Conservation (phyloP, 306 rosid species). For the barrel medic (Medicago truncatula) region MtrunA17r5.0-ANR NC_053042.1:49449501-49450000, state of each 20-base stretch:
- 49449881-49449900: conserved; percentile 62
- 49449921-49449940: conserved; percentile 39
- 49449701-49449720: neutral
- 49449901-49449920: conserved; percentile 56
- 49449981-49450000: too few species aligned
- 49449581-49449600: conserved; percentile 64
- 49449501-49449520: neutral
- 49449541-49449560: conserved; percentile 62
- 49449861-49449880: conserved; percentile 64
- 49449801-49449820: conserved; percentile 44
- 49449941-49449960: conserved; percentile 22
- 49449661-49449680: conserved; percentile 58
- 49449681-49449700: conserved; percentile 1
- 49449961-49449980: conserved; percentile 54
- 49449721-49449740: neutral
- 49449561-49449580: conserved; percentile 48
- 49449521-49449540: neutral
- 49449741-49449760: neutral
- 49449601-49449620: conserved; percentile 76
- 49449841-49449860: conserved; percentile 46
- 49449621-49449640: conserved; percentile 87
- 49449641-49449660: conserved; percentile 96
- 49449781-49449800: conserved; percentile 69
- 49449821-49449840: conserved; percentile 44
- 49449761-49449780: conserved; percentile 78